Conservation (phyloP, 805 yeast genomes). For the Scheffersomyces lignosus region DNA sequence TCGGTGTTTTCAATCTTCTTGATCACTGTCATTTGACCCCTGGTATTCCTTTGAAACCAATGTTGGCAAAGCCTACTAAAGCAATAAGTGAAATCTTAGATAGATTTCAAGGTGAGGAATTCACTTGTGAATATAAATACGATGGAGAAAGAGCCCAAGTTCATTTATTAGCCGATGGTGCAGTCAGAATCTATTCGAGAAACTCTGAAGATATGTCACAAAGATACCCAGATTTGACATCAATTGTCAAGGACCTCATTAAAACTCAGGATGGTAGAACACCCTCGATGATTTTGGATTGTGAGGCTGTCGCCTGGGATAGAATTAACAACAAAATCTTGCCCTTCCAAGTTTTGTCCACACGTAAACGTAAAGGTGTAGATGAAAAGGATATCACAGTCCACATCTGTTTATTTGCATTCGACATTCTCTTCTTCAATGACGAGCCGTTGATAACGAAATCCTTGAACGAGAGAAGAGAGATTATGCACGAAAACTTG, state of each 20-base stretch:
- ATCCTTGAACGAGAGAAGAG: constrained; percentile 71
- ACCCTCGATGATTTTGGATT: constrained; percentile 73
- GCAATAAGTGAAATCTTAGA: constrained; percentile 90
- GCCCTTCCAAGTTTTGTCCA: constrained; percentile 91
- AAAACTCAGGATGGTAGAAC: constrained; percentile 26
- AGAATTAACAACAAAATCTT: constrained; percentile 70
- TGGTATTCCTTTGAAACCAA: constrained; percentile 94
- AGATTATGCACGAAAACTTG: constrained; percentile 55
- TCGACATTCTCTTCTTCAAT: constrained; percentile 78
- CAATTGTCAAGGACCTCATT: constrained; percentile 62
- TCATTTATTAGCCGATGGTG: constrained; percentile 66
- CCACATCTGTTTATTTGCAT: constrained; percentile 88
- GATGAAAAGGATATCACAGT: constrained; percentile 85
- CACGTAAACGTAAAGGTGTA: constrained; percentile 93
- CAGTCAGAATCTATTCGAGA: constrained; percentile 80
- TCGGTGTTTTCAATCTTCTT: constrained; percentile 66
- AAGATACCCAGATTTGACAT: constrained; percentile 86
- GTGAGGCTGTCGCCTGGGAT: constrained; percentile 99
- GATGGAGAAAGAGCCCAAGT: constrained; percentile 98
- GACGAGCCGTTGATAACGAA: constrained; percentile 67
- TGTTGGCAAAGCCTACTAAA: constrained; percentile 98
- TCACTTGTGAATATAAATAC: constrained; percentile 95
- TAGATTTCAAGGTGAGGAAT: constrained; percentile 77
- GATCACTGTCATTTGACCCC: constrained; percentile 78
- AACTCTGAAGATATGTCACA: constrained; percentile 97